A percentile compares a stretch with the other conserved stretches of the same genome.
These are phyloP conservation scores for Exobasidium rhododendri DNA, from an alignment of 1,284 basidiomycete species.

Conservation along the genomic window DNA sequence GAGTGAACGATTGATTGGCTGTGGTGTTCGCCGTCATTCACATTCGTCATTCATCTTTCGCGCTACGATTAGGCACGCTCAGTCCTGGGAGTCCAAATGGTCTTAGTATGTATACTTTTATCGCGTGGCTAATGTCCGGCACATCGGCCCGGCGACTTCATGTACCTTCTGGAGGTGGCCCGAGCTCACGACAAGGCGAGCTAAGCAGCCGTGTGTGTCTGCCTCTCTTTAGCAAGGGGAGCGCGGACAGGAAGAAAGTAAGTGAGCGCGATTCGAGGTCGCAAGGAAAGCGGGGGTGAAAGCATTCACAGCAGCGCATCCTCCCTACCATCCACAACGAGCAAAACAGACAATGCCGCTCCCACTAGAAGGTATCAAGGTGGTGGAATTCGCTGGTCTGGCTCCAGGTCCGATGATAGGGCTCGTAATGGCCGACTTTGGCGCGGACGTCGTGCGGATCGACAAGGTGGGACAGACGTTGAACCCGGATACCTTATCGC, in stretches of 20 bases:
- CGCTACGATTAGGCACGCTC: no score
- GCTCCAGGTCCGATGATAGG: constrained; percentile 76
- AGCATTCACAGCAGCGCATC: no score
- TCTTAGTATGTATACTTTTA: no score
- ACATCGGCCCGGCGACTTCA: no score
- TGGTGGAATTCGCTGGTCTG: constrained; percentile 71
- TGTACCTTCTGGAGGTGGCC: no score
- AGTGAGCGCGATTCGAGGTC: neutral
- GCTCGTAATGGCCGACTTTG: constrained; percentile 74
- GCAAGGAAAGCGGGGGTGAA: no score
- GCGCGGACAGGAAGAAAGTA: constrained; percentile 3
- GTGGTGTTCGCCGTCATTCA: no score
- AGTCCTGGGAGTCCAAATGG: neutral
- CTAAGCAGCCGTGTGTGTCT: no score
- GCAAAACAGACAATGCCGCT: constrained; percentile 1
- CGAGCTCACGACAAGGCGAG: no score
- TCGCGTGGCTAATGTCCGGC: no score
- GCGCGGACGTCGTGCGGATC: constrained; percentile 72
- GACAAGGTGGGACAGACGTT: constrained; percentile 61
- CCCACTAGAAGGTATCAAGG: constrained; percentile 15
- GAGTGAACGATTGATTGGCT: constrained; percentile 1
- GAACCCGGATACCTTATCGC: constrained; percentile 59
- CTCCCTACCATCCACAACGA: constrained; percentile 5
- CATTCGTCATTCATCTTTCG: constrained; percentile 1
- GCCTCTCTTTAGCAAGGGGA: no score